Evolutionary conservation across 2,329 filamentous ascomycete genomes (phyloP), one percentile per base, ranked within the genome.

Genomic region (Colletotrichum melonis): DNA sequence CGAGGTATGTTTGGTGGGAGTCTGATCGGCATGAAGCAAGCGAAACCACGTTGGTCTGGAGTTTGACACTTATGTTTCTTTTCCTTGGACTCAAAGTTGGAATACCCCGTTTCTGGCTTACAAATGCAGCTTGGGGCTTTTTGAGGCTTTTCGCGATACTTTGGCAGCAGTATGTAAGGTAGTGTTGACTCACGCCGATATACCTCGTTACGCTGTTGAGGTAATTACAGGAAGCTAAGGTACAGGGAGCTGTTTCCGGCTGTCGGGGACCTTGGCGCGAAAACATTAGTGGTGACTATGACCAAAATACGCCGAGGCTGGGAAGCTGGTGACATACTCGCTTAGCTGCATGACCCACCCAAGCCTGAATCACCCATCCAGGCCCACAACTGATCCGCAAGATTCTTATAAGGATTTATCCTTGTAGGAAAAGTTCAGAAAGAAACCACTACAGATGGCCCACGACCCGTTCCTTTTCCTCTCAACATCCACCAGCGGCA

Each of bases 181-280:
- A 54, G 56, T 22, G 57, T 75, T 74, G 73, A 75, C 60, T 75
- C 71, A 75, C 52, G 63, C 46, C 69, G 63, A 32, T 24, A 75
- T 57, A 28, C 59, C 64, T 62, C 57, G 70, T 74, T 75, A 59
- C 60, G 62, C 42, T 52, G 26, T 55, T 67, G 52, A 63, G 68
- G 63, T 38, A 63, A 67, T 63, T 67, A 35, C 35, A 65, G 19
- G 35, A 28, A 28, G 59, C 58, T 66, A 28, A 28, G 59, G 52
- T 66, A 52, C 56, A 71, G 57, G 64, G 63, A 60, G 32, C 30
- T 56, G 56, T 52, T 71, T 22, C 32, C n/a, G 42, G 32, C 46
- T 14, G 24, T 56, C 42, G 38, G 49, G 67, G 30, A 63, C 28
- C 12, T 63, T 55, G 52, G 59, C 60, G 38, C 54, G 28, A 58